Base-by-base conservation (phyloP, 78 protist species). In the Dictyostelium intermedium region DNA sequence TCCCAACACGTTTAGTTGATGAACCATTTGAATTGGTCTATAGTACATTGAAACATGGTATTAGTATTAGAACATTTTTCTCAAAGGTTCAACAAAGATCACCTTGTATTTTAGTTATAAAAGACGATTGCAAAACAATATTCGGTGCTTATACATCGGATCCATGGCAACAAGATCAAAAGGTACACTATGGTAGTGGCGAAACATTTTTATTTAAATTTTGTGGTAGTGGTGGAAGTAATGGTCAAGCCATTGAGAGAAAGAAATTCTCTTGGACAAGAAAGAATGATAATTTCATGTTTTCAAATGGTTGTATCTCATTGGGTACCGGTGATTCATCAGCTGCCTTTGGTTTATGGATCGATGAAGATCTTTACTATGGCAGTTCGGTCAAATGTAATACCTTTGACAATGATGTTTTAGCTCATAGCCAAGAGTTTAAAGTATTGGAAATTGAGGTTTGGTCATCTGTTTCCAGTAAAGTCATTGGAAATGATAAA, bases 121-220 rank as follows among this genome's bases (percentile, higher is more conserved):
- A 69, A 69, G 94, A 89, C 32, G 94, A 89, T 30, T n/a, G 82
- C 10, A 50, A 76, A 34, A 50, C 82, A 20, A 30, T 85, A 20
- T 89, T 89, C 23, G 94, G 94, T 37, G 86, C 94, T 11, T 89
- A 35, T 35, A 89, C 94, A 18, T 56, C 94, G 0, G 94, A 89
- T 80, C 94, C 94, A 43, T 89, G 94, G 94, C 82, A 69, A 20
- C 45, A 66, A n/a, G 94, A 89, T 25, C 72, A 63, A 6, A 78
- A 53, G 13, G 84, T 89, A 10, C 94, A 89, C 82, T 89, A 89
- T 89, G 94, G 94, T 9, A 80, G 87, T 50, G 94, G 94, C 18
- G 94, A 89, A 23, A 89, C 87, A 23, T 89, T 89, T 35, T 60
- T 89, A 2, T 89, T 89, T 47, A 89, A 89, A 81, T 47, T 85